Conservation (phyloP, 176 grass and related monocot genomes). For the Carex littledalei region DNA sequence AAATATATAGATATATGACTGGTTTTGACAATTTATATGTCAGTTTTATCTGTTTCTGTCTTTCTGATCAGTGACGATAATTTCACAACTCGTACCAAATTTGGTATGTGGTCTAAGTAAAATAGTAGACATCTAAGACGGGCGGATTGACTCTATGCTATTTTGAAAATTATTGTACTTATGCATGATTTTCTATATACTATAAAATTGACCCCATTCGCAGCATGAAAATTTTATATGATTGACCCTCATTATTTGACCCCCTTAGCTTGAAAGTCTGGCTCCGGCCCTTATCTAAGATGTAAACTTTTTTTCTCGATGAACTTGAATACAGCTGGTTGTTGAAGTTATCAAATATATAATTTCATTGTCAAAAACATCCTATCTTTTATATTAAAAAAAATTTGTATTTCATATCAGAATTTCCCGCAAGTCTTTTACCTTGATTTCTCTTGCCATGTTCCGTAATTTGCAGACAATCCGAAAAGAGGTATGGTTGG, state of each 20-base stretch:
- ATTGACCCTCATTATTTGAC: no score
- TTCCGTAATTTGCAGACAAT: neutral
- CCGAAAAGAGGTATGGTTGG: slow-evolving; percentile 31
- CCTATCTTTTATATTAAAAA: neutral
- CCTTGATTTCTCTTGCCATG: neutral
- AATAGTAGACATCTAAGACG: neutral
- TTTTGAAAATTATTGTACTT: no score
- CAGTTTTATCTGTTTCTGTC: neutral
- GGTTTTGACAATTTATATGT: neutral
- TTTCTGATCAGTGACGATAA: neutral
- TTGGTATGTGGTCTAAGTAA: neutral
- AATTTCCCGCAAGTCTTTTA: neutral
- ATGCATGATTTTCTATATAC: no score
- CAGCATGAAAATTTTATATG: no score
- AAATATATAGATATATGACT: neutral
- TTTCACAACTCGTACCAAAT: neutral
- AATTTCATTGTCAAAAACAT: neutral
- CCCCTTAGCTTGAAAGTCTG: no score
- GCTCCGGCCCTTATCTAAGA: neutral
- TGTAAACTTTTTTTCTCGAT: neutral
- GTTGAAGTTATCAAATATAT: neutral
- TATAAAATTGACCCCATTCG: no score
- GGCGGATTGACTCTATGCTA: no score
- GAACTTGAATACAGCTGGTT: neutral
- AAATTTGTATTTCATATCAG: neutral